Base-by-base conservation (phyloP, 1,284 basidiomycete genomes). In the Chalciporus sp. region DNA sequence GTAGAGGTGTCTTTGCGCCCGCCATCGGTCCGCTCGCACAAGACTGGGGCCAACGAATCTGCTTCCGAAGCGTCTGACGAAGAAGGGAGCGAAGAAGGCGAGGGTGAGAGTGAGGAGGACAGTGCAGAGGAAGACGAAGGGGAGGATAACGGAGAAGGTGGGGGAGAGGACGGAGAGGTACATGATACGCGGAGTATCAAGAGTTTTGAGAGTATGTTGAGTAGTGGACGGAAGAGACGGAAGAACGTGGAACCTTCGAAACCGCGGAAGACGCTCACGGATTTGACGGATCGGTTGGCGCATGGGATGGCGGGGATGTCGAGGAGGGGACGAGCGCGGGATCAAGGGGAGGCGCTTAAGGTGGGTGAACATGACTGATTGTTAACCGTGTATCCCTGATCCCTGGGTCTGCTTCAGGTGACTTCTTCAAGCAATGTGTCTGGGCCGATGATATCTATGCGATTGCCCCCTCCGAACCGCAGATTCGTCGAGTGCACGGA, bases 121-220 rank as follows among this genome's bases (percentile, higher is more conserved):
- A 57, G 52, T 14, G 71, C 66, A 7, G 67, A 68, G 0, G 72
- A 66, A 0, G 72, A 72, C 58, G 78, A 64, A 7, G 68, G 70
- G 1, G 71, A 65, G 59, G 79, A 2, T 1, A 35, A 12, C 0
- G 45, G 9, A 58, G 23, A 53, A 5, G 74, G 69, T 5, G 72
- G 69, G 9, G 64, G 61, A 3, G 75, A 71, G 9, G 66, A 66
- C 1, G 70, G 69, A 0, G 73, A 70, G 59, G 79, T 67, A 23
- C 73, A 77, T 49, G 84, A 88, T 66, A 64, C 81, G 43, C 78
- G 84, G 71, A 91, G 88, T 62, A 91, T 92, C 52, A 76, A 81
- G 59, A 92, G 88, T 66, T 92, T 94, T 62, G 88, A 89, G 72
- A 91, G 83, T 61, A 91, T 92, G 88, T 76, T 91, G 78, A 85